Evolutionary conservation across 768 basidiomycete genomes (phyloP).

Genomic region (Tricholoma saponaceum): DNA sequence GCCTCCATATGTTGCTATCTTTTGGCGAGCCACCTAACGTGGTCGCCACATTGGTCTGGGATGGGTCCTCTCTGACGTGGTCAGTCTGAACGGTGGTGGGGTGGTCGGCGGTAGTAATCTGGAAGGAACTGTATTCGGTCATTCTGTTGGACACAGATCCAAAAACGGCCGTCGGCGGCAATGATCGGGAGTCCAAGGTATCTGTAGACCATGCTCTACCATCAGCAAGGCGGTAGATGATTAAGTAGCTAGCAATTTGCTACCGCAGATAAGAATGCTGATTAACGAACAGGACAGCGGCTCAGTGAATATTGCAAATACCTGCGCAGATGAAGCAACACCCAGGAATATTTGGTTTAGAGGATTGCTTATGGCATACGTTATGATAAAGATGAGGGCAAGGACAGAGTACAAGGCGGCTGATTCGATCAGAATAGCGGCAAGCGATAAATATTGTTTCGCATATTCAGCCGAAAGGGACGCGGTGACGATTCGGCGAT

Average conservation of each 20-base stretch:
- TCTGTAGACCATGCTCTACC: constrained; percentile 39
- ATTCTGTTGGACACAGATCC: background rate
- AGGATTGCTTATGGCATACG: constrained; percentile 36
- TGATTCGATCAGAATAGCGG: constrained; percentile 37
- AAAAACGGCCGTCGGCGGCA: constrained; percentile 13
- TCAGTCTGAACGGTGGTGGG: background rate
- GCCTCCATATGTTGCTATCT: background rate
- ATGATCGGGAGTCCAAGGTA: constrained; percentile 17
- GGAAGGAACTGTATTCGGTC: constrained; percentile 4
- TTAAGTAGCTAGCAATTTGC: constrained; percentile 35
- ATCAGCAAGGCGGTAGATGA: constrained; percentile 43
- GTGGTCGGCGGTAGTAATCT: background rate
- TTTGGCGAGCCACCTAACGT: background rate
- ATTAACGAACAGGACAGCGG: background rate
- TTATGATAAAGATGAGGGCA: constrained; percentile 35
- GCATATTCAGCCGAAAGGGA: constrained; percentile 31
- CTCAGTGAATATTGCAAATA: constrained; percentile 9
- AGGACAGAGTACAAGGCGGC: constrained; percentile 41
- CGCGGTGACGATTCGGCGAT: constrained; percentile 24
- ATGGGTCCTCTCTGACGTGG: background rate
- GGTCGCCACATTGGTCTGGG: background rate
- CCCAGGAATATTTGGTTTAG: constrained; percentile 36
- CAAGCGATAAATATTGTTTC: constrained; percentile 31
- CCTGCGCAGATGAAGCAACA: constrained; percentile 31
- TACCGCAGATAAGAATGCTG: background rate